Percentiles rank a stretch among this genome's conserved stretches.
Conservation (phyloP, 140 eudicot genomes). For the Anethum foeniculum region DNA sequence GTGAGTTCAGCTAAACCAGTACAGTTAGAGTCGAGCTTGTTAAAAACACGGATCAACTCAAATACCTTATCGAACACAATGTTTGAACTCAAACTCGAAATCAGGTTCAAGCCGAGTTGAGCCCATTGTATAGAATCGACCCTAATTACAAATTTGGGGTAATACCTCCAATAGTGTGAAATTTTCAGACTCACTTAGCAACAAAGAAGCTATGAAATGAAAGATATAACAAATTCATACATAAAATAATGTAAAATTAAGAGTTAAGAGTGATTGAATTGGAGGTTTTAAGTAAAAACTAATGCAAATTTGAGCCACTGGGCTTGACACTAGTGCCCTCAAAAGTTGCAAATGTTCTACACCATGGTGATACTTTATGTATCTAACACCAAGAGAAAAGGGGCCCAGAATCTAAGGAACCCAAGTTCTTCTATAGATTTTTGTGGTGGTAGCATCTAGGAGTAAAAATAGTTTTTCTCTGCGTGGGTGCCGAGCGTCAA, state of each 20-base stretch:
- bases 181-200: conserved; percentile 1
- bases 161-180: conserved; percentile 10
- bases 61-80: too few relatives aligned
- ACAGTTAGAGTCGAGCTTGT: too few relatives aligned
- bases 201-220: neutral
- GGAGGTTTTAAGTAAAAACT: neutral
- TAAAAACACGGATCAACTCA: too few relatives aligned
- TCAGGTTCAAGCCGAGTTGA: too few relatives aligned
- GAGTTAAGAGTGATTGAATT: neutral
- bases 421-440: neutral
- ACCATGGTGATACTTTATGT: neutral
- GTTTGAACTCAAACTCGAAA: too few relatives aligned
- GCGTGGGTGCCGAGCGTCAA: neutral
- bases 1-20: too few relatives aligned
- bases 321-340: neutral
- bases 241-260: neutral
- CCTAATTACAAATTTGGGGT: conserved; percentile 24
- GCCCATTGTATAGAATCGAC: too few relatives aligned
- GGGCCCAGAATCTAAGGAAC: neutral
- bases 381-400: neutral
- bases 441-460: too few relatives aligned
- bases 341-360: neutral
- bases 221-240: neutral
- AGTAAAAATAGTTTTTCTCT: neutral
- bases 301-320: neutral